Conservation (phyloP, 1,139 yeast species). For the Nakaseomyces sp. region DNA sequence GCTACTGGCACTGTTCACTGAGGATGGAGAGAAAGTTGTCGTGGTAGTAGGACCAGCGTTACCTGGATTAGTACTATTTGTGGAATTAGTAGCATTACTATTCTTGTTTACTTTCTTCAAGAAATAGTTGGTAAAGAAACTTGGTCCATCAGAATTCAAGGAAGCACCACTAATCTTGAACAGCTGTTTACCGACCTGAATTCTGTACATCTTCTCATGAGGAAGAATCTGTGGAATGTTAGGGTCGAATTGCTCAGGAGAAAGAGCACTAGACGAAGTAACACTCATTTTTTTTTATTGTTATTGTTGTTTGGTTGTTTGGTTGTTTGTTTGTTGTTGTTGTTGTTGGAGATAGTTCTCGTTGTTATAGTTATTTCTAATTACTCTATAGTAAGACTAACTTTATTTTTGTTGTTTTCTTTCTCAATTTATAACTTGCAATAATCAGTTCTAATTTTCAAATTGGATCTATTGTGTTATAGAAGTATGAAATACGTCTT, state of each 20-base stretch:
- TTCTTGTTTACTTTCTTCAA: slow-evolving; percentile 13
- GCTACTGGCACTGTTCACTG: slow-evolving; percentile 3
- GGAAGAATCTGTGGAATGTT: slow-evolving; percentile 53
- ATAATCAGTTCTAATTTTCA: too few species aligned
- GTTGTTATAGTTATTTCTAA: too few species aligned
- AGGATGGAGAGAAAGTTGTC: background rate
- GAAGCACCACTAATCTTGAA: slow-evolving; percentile 72
- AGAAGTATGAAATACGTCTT: too few species aligned
- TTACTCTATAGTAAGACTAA: too few species aligned
- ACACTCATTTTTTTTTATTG: background rate
- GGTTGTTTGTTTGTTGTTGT: background rate
- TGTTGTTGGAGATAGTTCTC: background rate
- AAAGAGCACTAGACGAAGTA: slow-evolving; percentile 4
- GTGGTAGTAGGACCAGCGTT: background rate
- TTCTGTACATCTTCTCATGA: slow-evolving; percentile 55
- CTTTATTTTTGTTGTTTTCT: too few species aligned
- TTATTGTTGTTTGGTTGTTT: background rate
- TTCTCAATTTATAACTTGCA: too few species aligned
- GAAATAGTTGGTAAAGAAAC: slow-evolving; percentile 42
- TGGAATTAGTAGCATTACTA: background rate
- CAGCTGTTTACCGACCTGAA: slow-evolving; percentile 61
- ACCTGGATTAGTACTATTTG: slow-evolving; percentile 2
- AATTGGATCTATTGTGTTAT: too few species aligned
- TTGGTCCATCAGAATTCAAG: slow-evolving; percentile 63
- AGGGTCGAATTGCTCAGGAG: slow-evolving; percentile 17